phyloP scores from a whole-genome alignment of 345 rosid species.

The Viola odorata region DNA sequence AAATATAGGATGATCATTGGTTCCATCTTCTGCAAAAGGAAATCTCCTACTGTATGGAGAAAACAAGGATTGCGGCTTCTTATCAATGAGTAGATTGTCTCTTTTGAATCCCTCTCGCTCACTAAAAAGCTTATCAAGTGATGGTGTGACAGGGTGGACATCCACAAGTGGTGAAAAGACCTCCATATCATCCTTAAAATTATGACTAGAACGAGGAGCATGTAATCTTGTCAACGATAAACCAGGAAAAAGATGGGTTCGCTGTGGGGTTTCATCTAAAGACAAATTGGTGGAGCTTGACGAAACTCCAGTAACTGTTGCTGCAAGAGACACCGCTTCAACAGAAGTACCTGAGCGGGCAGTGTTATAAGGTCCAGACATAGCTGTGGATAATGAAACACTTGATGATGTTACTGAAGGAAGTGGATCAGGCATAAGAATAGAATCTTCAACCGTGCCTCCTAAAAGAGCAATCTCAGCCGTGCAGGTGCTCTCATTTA shows the following conservation, averaged over 20 bases:
- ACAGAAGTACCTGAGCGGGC: constrained; percentile 31
- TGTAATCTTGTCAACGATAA: constrained; percentile 68
- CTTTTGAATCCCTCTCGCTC: constrained; percentile 50
- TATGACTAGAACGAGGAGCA: constrained; percentile 58
- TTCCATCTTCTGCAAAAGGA: constrained; percentile 55
- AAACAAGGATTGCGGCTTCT: constrained; percentile 64
- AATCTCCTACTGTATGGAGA: constrained; percentile 67
- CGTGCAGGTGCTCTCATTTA: constrained; percentile 71
- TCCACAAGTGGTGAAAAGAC: constrained; percentile 89
- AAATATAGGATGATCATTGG: constrained; percentile 55
- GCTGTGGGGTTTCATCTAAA: constrained; percentile 66
- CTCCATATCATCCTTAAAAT: constrained; percentile 87
- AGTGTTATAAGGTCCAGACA: constrained; percentile 40
- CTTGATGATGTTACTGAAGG: constrained; percentile 60
- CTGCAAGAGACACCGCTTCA: constrained; percentile 34
- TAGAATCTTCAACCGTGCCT: constrained; percentile 75
- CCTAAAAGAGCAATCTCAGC: constrained; percentile 93
- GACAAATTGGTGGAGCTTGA: constrained; percentile 35
- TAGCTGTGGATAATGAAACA: constrained; percentile 44
- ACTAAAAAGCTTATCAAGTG: constrained; percentile 74
- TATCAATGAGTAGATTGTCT: constrained; percentile 47
- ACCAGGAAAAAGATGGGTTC: constrained; percentile 56
- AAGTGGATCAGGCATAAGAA: constrained; percentile 96
- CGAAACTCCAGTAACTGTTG: constrained; percentile 32
- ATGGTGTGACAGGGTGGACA: constrained; percentile 70